Conservation (phyloP, 352 stramenopile genomes). For the Thraustotheca clavata region DNA sequence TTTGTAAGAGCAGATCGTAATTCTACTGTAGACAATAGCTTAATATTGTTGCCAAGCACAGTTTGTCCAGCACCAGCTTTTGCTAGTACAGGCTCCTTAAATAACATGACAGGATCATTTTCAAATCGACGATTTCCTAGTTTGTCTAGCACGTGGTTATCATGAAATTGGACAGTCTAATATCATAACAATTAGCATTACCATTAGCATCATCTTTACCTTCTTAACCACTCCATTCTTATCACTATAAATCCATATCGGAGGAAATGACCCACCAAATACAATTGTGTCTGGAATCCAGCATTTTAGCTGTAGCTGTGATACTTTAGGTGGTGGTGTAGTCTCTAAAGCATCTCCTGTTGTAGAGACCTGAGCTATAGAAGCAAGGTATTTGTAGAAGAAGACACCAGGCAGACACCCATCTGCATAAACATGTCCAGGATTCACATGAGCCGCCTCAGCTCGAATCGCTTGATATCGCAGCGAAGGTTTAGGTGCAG, state of each 20-base stretch:
- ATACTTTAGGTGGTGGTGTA: neutral
- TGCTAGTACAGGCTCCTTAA: slow-evolving; percentile 47
- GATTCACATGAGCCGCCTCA: neutral
- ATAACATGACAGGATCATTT: slow-evolving; percentile 48
- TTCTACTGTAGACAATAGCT: slow-evolving; percentile 49
- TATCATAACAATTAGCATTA: too few relatives aligned
- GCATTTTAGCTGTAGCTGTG: slow-evolving; percentile 9
- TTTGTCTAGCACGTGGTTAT: slow-evolving; percentile 67
- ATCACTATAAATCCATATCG: slow-evolving; percentile 64
- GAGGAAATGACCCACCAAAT: slow-evolving; percentile 61
- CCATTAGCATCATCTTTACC: slow-evolving; percentile 20
- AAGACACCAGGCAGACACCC: slow-evolving; percentile 13
- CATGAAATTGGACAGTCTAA: slow-evolving; percentile 47
- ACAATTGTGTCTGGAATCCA: slow-evolving; percentile 74
- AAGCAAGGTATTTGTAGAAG: slow-evolving; percentile 20
- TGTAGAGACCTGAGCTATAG: slow-evolving; percentile 1
- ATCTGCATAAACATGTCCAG: slow-evolving; percentile 24
- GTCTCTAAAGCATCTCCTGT: neutral
- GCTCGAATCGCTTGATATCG: slow-evolving; percentile 7
- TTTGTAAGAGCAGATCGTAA: slow-evolving; percentile 63
- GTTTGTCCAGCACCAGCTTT: slow-evolving; percentile 21
- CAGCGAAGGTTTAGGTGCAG: neutral
- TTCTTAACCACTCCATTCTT: slow-evolving; percentile 47
- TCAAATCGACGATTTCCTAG: slow-evolving; percentile 35
- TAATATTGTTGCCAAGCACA: slow-evolving; percentile 53